A percentile compares a stretch with the other conserved stretches of the same genome.
Conservation (phyloP, 2,329 filamentous ascomycete species). For the Pseudogymnoascus sp. region DNA sequence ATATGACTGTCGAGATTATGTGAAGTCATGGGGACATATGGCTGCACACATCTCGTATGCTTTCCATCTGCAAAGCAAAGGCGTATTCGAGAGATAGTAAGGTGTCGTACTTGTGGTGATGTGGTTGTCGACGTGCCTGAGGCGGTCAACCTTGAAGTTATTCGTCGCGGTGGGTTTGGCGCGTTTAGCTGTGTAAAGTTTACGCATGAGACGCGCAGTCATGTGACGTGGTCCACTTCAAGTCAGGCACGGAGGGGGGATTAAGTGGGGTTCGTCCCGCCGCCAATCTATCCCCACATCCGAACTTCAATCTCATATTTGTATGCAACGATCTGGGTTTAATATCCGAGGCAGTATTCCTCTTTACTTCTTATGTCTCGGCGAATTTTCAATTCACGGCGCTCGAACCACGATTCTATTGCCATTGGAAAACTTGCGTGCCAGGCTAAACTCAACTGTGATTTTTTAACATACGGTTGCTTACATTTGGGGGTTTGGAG, state of each 20-base stretch:
- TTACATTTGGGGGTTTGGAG: not conserved
- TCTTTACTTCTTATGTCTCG: not conserved
- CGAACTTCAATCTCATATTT: too few species aligned
- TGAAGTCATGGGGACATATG: slow-evolving; percentile 28
- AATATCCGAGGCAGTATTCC: too few species aligned
- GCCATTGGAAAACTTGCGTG: not conserved
- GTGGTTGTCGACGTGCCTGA: not conserved
- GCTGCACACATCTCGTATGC: slow-evolving; percentile 15
- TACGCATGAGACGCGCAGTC: not conserved
- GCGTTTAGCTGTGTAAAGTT: not conserved
- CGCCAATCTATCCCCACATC: too few species aligned
- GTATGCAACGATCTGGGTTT: too few species aligned
- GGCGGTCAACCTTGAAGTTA: slow-evolving; percentile 6
- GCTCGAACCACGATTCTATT: not conserved
- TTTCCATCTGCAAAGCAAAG: not conserved
- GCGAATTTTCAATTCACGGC: not conserved
- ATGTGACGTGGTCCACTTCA: not conserved
- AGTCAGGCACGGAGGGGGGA: not conserved
- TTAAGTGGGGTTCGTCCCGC: not conserved
- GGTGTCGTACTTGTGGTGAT: not conserved
- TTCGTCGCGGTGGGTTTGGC: not conserved
- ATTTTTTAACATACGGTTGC: not conserved
- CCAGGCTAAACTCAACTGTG: not conserved
- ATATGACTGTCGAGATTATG: slow-evolving; percentile 30
- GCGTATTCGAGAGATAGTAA: not conserved